phyloP scores from a whole-genome alignment of 148 eudicot species.

The Limonium bicolor region DNA sequence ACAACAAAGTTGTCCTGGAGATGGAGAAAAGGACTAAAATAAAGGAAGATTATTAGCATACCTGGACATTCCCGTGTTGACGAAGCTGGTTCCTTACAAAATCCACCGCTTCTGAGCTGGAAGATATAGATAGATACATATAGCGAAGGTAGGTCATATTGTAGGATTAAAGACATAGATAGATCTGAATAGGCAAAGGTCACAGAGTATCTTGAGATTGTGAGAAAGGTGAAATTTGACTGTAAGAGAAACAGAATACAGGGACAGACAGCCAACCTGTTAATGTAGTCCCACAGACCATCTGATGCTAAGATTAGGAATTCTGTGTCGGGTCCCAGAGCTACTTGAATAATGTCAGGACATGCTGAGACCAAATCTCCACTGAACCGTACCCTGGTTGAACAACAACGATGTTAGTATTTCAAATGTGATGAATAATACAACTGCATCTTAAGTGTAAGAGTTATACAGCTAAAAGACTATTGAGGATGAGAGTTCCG shows the following conservation, averaged over 20 bases:
- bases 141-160: no score
- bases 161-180: no score
- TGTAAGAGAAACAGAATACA: background rate
- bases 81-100: constrained; percentile 68
- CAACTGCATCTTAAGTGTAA: no score
- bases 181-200: no score
- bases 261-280: constrained; percentile 30
- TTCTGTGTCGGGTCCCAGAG: constrained; percentile 69
- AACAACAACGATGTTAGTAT: background rate
- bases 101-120: constrained; percentile 67
- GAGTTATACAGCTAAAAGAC: no score
- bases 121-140: no score
- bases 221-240: background rate
- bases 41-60: constrained; percentile 8
- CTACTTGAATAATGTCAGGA: constrained; percentile 64
- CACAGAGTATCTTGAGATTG: no score
- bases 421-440: no score
- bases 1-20: background rate
- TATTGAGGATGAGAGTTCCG: no score
- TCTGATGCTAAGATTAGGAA: constrained; percentile 79
- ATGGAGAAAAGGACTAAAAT: background rate
- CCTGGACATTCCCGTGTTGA: constrained; percentile 89
- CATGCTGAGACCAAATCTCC: constrained; percentile 62
- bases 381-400: constrained; percentile 40
- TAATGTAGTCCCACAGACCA: constrained; percentile 93